Conservation (phyloP, 2,329 filamentous ascomycete genomes). For the Anisogramma anomala region DNA sequence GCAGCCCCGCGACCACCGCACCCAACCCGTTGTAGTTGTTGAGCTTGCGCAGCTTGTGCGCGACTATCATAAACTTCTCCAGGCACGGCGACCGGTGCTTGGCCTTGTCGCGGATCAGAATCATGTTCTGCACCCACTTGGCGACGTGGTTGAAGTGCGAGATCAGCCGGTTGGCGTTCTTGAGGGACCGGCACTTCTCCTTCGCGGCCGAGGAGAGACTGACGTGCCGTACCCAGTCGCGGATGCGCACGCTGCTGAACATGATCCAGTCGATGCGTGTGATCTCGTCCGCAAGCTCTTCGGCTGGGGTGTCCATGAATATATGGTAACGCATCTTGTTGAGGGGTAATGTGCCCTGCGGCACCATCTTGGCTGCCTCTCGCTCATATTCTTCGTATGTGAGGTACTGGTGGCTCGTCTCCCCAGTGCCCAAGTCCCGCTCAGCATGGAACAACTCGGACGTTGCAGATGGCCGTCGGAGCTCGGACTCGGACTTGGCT, state of each 20-base stretch:
- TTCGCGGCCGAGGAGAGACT: conserved; percentile 61
- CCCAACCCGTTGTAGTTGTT: conserved; percentile 97
- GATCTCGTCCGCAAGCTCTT: conserved; percentile 79
- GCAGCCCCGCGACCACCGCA: conserved; percentile 87
- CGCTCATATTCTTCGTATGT: conserved; percentile 70
- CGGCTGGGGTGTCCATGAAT: conserved; percentile 77
- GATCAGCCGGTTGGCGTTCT: conserved; percentile 90
- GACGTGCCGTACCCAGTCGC: conserved; percentile 86
- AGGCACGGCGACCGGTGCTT: conserved; percentile 87
- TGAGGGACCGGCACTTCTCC: conserved; percentile 63
- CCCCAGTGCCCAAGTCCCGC: conserved; percentile 25
- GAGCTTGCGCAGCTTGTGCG: conserved; percentile 70
- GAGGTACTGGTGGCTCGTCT: conserved; percentile 45
- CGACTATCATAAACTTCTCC: conserved; percentile 92
- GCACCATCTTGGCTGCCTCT: conserved; percentile 61
- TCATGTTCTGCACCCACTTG: conserved; percentile 71
- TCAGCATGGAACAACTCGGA: conserved; percentile 31
- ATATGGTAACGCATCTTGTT: conserved; percentile 81
- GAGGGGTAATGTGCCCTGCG: conserved; percentile 56
- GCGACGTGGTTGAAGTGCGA: conserved; percentile 82
- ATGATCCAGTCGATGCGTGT: conserved; percentile 97
- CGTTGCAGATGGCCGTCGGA: conserved; percentile 34
- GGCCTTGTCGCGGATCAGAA: conserved; percentile 83
- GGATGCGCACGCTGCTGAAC: conserved; percentile 87
- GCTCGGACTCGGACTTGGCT: conserved; percentile 15